Percentiles rank a stretch among this genome's conserved stretches.
phyloP scores from a whole-genome alignment of 306 rosid genomes.

The Ceratonia siliqua region DNA sequence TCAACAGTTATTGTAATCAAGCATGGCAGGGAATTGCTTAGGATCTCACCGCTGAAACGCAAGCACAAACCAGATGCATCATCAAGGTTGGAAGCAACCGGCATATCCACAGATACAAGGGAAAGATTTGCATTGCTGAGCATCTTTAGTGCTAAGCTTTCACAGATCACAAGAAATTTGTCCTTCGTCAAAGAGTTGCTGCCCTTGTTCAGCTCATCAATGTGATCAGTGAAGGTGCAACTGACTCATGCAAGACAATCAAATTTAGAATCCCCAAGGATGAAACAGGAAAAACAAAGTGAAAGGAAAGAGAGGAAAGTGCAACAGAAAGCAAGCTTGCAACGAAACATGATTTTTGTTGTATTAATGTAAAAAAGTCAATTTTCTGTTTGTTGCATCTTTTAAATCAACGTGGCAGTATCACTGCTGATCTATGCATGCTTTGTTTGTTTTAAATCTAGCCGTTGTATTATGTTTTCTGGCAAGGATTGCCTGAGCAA shows the following conservation, averaged over 20 bases:
- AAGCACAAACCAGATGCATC: slow-evolving; percentile 91
- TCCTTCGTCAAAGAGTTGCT: slow-evolving; percentile 57
- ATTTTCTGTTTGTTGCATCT: not conserved
- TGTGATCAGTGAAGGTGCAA: slow-evolving; percentile 78
- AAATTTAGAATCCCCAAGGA: slow-evolving; percentile 31
- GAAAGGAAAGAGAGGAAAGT: not conserved
- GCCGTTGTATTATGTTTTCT: not conserved
- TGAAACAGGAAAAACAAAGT: slow-evolving; percentile 7
- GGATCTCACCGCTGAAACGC: slow-evolving; percentile 80
- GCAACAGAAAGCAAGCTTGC: slow-evolving; percentile 4
- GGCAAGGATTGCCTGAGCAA: slow-evolving; percentile 8
- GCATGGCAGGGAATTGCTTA: slow-evolving; percentile 78
- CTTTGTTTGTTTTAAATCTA: slow-evolving; percentile 7
- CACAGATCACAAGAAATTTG: slow-evolving; percentile 76
- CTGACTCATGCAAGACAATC: slow-evolving; percentile 53
- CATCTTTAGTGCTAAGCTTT: slow-evolving; percentile 74
- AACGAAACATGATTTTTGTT: not conserved
- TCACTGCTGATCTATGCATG: not conserved
- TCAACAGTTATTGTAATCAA: slow-evolving; percentile 68
- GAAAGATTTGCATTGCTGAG: slow-evolving; percentile 76
- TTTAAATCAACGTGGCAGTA: slow-evolving; percentile 17
- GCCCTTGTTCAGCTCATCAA: slow-evolving; percentile 59
- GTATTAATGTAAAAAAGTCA: not conserved
- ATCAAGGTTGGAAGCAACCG: slow-evolving; percentile 67
- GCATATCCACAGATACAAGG: slow-evolving; percentile 86